Percentiles rank a stretch among this genome's conserved stretches.
Conservation (phyloP, 164 flowering plant genomes). For the Akebia trifoliata region DNA sequence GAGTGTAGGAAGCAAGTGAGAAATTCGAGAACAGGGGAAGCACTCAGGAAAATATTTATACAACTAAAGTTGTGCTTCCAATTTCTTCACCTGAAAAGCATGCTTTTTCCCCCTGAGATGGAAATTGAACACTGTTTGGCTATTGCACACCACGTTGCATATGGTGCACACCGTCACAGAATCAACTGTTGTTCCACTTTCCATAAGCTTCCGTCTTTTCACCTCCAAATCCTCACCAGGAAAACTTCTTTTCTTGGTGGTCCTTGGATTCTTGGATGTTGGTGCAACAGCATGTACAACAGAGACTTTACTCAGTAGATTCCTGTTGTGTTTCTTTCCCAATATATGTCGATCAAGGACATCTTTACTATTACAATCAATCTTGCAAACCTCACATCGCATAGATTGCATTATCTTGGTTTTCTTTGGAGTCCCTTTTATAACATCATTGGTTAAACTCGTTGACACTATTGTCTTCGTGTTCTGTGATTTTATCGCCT, state of each 20-base stretch:
- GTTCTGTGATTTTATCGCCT: constrained; percentile 4
- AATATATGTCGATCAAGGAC: constrained; percentile 1
- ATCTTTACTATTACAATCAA: constrained; percentile 6
- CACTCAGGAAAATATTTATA: neutral
- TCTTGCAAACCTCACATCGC: constrained; percentile 10
- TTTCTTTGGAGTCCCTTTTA: neutral
- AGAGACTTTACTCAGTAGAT: neutral
- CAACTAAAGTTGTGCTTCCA: neutral
- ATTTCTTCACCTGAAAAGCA: constrained; percentile 20
- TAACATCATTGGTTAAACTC: neutral
- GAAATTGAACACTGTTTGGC: constrained; percentile 23
- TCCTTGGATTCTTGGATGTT: neutral
- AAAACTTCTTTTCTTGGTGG: neutral
- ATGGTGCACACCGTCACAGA: constrained; percentile 19
- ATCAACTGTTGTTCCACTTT: constrained; percentile 20
- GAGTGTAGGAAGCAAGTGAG: too few relatives aligned
- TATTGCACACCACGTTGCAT: constrained; percentile 37
- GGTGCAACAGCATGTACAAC: neutral
- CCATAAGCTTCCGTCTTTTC: constrained; percentile 25
- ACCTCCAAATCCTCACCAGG: constrained; percentile 19
- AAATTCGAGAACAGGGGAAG: too few relatives aligned
- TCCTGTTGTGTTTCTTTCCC: constrained; percentile 6
- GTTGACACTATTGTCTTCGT: neutral
- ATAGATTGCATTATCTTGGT: neutral
- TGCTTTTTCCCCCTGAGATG: constrained; percentile 37